Conservation (phyloP, 495 filamentous ascomycete species). For the Friedmanniomyces simplex region DNA sequence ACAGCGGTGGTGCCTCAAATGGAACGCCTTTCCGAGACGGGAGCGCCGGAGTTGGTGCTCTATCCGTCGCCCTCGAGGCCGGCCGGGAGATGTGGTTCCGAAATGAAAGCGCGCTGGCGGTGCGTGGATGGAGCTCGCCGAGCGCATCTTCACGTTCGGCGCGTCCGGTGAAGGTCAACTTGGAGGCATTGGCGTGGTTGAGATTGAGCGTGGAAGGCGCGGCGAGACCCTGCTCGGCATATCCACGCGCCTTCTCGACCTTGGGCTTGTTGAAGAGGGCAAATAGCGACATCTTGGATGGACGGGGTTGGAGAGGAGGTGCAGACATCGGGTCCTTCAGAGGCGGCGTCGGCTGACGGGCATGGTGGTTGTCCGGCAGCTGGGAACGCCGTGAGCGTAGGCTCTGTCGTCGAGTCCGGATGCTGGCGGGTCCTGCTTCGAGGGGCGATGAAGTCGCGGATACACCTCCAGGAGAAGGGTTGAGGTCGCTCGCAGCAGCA, state of each 20-base stretch:
- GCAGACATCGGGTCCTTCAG: neutral
- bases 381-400: neutral
- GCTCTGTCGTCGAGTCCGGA: neutral
- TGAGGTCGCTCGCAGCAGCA: neutral
- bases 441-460: neutral
- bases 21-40: neutral
- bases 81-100: neutral
- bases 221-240: conserved; percentile 28
- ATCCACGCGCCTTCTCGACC: conserved; percentile 32
- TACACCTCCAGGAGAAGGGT: neutral
- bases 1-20: conserved; percentile 76
- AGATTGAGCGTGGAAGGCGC: conserved; percentile 5
- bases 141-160: neutral
- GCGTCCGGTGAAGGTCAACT: neutral
- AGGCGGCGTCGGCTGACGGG: conserved; percentile 1
- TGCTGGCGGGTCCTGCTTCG: neutral
- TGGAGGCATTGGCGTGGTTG: conserved; percentile 1
- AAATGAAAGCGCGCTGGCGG: conserved; percentile 3
- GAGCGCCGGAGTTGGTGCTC: neutral
- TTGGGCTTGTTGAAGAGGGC: conserved; percentile 34
- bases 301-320: conserved; percentile 11
- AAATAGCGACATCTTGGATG: conserved; percentile 35
- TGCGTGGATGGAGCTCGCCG: neutral
- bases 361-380: conserved; percentile 1
- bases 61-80: neutral